Percentiles rank a stretch among this genome's conserved stretches.
These are phyloP conservation scores for Tephrocybe sp. DNA, from an alignment of 768 basidiomycete species.

Conservation along the genomic window DNA sequence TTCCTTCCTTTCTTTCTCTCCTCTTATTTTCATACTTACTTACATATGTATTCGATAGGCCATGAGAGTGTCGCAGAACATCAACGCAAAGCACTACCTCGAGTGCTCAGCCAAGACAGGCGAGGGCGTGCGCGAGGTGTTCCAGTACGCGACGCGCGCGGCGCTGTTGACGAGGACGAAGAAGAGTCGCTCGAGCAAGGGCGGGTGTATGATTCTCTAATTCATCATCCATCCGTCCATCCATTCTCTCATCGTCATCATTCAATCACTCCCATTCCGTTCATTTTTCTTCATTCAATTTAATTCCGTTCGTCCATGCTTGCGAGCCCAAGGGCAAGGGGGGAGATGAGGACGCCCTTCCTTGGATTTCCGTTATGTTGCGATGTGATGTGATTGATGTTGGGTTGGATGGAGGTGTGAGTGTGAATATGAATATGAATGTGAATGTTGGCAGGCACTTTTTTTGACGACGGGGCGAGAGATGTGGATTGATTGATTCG, in stretches of 20 bases:
- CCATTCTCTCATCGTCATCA: no score
- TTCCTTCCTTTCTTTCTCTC: not conserved
- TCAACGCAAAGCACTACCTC: slow-evolving; percentile 93
- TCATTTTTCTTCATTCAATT: no score
- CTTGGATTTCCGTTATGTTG: no score
- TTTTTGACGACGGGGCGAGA: no score
- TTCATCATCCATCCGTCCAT: not conserved
- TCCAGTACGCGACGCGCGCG: slow-evolving; percentile 95
- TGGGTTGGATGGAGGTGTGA: no score
- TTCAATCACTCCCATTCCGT: no score
- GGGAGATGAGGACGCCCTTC: not conserved
- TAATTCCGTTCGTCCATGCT: no score
- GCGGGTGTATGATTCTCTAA: slow-evolving; percentile 17
- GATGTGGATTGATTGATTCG: no score
- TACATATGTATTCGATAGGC: slow-evolving; percentile 48
- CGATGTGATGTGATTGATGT: no score
- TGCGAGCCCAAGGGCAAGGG: no score
- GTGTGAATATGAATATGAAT: no score
- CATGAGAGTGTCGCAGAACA: slow-evolving; percentile 93
- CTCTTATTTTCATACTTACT: not conserved
- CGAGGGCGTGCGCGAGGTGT: slow-evolving; percentile 97
- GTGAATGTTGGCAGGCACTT: no score
- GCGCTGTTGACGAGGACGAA: slow-evolving; percentile 57
- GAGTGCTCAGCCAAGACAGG: slow-evolving; percentile 97
- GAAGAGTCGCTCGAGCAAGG: slow-evolving; percentile 15